Evolutionary conservation across 2,329 filamentous ascomycete species (phyloP).

Genomic region (Paramyrothecium sp.): DNA sequence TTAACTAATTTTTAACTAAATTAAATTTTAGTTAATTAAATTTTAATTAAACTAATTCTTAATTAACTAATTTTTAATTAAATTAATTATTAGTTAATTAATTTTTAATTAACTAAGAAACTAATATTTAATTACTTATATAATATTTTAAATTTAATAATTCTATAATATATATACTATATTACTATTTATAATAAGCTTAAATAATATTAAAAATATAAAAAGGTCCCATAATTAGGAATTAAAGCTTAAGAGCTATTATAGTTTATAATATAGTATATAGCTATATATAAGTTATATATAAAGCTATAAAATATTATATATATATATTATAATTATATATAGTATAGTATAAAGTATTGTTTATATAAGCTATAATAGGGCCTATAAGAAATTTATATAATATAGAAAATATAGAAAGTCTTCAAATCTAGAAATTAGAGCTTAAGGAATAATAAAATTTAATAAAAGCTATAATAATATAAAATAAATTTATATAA

Average conservation of each 20-base stretch:
- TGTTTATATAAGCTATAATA: background rate
- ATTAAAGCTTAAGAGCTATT: background rate
- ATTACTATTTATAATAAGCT: background rate
- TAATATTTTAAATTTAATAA: background rate
- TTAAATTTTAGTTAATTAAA: too few relatives aligned
- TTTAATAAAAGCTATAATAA: background rate
- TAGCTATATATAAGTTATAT: background rate
- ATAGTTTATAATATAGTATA: background rate
- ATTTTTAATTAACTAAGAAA: background rate
- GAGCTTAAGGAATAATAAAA: background rate
- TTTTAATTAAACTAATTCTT: too few relatives aligned
- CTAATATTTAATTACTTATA: background rate
- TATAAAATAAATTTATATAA: background rate
- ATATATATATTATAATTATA: background rate
- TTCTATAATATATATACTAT: background rate
- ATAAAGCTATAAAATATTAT: background rate
- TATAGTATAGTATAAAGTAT: background rate
- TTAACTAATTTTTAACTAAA: too few relatives aligned
- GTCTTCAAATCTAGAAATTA: background rate
- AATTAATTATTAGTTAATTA: too few relatives aligned
- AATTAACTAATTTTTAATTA: too few relatives aligned
- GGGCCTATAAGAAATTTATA: background rate
- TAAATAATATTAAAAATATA: slow-evolving; percentile 1
- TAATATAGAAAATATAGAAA: background rate
- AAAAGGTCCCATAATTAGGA: background rate